A percentile compares a stretch with the other conserved stretches of the same genome.
These are phyloP conservation scores for Yamadazyma kanchanaburiensis DNA, from an alignment of 1,139 yeast genomes.

Conservation along the genomic window DNA sequence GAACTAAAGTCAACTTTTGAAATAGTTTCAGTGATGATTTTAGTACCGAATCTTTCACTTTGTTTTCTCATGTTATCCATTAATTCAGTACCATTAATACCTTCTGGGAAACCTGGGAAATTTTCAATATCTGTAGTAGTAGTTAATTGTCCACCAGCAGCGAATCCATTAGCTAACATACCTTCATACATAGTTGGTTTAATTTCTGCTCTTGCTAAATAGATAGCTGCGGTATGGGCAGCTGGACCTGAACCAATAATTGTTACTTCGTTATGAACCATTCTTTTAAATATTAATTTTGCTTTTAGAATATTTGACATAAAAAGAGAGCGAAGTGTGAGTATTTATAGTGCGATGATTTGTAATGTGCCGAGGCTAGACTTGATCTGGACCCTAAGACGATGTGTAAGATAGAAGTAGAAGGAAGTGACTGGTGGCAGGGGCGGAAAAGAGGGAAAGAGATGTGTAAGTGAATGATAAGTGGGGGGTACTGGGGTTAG, in stretches of 20 bases:
- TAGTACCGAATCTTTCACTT: slow-evolving; percentile 83
- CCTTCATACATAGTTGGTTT: slow-evolving; percentile 95
- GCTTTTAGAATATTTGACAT: background rate
- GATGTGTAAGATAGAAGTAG: too few species aligned
- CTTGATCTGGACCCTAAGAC: too few species aligned
- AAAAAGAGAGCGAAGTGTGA: background rate
- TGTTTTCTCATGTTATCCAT: slow-evolving; percentile 95
- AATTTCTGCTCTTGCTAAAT: slow-evolving; percentile 93
- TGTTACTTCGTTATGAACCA: slow-evolving; percentile 86
- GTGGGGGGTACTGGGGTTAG: too few species aligned
- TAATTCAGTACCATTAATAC: slow-evolving; percentile 80
- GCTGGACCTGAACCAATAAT: slow-evolving; percentile 99
- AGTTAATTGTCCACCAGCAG: slow-evolving; percentile 98
- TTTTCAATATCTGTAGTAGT: slow-evolving; percentile 97
- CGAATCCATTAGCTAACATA: slow-evolving; percentile 94
- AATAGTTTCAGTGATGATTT: slow-evolving; percentile 90
- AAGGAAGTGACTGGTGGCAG: too few species aligned
- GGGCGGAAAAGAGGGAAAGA: too few species aligned
- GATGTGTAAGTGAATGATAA: too few species aligned
- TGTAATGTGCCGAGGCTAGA: too few species aligned
- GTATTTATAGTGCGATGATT: too few species aligned
- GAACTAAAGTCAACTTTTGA: slow-evolving; percentile 83
- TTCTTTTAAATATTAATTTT: slow-evolving; percentile 35
- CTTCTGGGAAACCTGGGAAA: slow-evolving; percentile 97
- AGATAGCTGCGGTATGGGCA: slow-evolving; percentile 98